Conservation (phyloP, 176 grass and related monocot genomes). For the Raddia distichophylla region DNA sequence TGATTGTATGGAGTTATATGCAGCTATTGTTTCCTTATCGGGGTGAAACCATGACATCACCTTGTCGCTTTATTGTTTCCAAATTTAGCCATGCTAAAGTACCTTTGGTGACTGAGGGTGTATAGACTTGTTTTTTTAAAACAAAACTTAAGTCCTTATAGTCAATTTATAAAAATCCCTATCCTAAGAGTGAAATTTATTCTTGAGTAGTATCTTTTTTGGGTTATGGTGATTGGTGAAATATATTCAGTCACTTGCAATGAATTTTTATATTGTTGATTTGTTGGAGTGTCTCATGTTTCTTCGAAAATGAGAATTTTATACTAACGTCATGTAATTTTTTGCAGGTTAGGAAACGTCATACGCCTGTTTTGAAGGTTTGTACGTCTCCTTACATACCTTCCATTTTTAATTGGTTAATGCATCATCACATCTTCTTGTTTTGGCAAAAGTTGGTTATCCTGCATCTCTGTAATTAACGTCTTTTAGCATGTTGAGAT, state of each 20-base stretch:
- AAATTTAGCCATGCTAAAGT: neutral
- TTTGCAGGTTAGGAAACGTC: slow-evolving; percentile 73
- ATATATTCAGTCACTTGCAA: slow-evolving; percentile 16
- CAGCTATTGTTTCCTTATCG: neutral
- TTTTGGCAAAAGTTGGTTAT: slow-evolving; percentile 22
- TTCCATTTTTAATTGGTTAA: slow-evolving; percentile 23
- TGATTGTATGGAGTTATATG: neutral
- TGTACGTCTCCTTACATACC: slow-evolving; percentile 29
- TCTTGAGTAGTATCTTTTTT: slow-evolving; percentile 14
- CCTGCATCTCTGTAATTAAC: neutral
- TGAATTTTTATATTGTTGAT: neutral
- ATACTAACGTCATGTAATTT: slow-evolving; percentile 37
- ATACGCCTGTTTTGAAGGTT: slow-evolving; percentile 96
- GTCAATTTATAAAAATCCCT: slow-evolving; percentile 1
- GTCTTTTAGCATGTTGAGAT: neutral
- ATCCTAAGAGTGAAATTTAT: slow-evolving; percentile 12
- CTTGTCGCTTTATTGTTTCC: neutral
- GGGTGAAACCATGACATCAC: neutral
- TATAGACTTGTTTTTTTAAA: neutral
- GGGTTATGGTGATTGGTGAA: neutral
- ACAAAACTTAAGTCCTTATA: slow-evolving; percentile 11
- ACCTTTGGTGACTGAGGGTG: neutral
- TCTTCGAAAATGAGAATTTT: neutral
- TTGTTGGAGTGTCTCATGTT: neutral
- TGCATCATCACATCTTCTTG: slow-evolving; percentile 26